Conservation (phyloP, 306 rosid species). For the Fagus crenata region DNA sequence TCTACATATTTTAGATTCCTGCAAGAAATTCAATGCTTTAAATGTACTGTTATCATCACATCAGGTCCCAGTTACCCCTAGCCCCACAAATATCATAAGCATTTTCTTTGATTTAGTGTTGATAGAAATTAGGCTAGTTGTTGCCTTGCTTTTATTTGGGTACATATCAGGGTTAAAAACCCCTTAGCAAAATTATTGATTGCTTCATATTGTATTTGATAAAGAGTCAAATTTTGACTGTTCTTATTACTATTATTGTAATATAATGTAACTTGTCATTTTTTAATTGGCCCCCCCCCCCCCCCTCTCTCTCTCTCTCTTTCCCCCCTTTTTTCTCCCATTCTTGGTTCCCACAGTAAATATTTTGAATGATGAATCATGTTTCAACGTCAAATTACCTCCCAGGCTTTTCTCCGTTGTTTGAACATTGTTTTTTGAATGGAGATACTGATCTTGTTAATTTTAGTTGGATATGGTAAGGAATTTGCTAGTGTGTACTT, state of each 20-base stretch:
- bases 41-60: no score
- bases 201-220: no score
- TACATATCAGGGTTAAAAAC: no score
- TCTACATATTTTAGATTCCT: conserved; percentile 4
- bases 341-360: neutral
- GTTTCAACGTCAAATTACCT: neutral
- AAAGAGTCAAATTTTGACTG: no score
- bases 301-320: no score
- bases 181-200: no score
- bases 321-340: neutral
- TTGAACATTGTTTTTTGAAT: neutral
- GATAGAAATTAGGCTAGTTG: no score
- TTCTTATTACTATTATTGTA: neutral
- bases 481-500: neutral
- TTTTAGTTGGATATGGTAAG: neutral
- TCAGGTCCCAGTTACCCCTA: no score
- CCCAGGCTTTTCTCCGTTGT: neutral
- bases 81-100: no score
- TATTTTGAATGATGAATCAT: neutral
- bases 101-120: no score
- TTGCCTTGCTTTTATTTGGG: no score
- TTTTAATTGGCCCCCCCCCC: no score
- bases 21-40: conserved; percentile 1
- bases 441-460: neutral
- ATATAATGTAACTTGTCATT: neutral